phyloP scores from a whole-genome alignment of 345 rosid genomes.

The Eutrema japonicum region DNA sequence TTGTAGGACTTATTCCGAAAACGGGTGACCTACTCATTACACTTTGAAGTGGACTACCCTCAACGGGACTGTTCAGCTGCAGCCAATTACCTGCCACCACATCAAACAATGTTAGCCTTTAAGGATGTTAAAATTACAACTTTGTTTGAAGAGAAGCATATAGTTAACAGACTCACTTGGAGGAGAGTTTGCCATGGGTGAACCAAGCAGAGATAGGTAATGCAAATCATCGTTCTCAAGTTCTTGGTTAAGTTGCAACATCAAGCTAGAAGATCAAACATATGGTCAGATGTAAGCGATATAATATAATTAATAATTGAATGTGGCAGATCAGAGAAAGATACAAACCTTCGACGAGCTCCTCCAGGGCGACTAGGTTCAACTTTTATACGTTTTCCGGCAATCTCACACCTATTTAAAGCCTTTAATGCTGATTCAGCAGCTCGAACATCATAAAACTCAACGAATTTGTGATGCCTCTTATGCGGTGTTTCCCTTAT shows the following conservation, averaged over 20 bases:
- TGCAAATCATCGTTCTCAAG: constrained; percentile 68
- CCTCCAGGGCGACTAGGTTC: constrained; percentile 96
- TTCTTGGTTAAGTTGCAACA: constrained; percentile 69
- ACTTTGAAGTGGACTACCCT: constrained; percentile 58
- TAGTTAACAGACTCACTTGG: constrained; percentile 30
- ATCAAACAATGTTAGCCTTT: constrained; percentile 26
- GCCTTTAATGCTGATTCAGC: constrained; percentile 82
- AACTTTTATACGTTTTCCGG: constrained; percentile 82
- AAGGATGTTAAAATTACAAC: constrained; percentile 16
- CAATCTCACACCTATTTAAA: constrained; percentile 79
- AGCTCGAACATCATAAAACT: constrained; percentile 78
- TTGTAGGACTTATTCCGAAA: constrained; percentile 55
- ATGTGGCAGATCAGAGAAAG: not conserved
- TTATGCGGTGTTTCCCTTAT: constrained; percentile 89
- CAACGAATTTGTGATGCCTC: constrained; percentile 84
- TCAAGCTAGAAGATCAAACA: constrained; percentile 53
- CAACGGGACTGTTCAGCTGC: constrained; percentile 67
- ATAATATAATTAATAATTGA: not conserved
- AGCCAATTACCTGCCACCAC: constrained; percentile 62
- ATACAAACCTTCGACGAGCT: constrained; percentile 64
- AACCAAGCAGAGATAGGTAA: constrained; percentile 60
- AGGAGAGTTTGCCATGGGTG: constrained; percentile 68
- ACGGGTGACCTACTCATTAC: constrained; percentile 57
- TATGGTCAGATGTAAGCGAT: constrained; percentile 19
- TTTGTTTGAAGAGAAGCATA: constrained; percentile 7